Base-by-base conservation (phyloP, 202 grass and related monocot species). In the Digitaria exilis region DNA sequence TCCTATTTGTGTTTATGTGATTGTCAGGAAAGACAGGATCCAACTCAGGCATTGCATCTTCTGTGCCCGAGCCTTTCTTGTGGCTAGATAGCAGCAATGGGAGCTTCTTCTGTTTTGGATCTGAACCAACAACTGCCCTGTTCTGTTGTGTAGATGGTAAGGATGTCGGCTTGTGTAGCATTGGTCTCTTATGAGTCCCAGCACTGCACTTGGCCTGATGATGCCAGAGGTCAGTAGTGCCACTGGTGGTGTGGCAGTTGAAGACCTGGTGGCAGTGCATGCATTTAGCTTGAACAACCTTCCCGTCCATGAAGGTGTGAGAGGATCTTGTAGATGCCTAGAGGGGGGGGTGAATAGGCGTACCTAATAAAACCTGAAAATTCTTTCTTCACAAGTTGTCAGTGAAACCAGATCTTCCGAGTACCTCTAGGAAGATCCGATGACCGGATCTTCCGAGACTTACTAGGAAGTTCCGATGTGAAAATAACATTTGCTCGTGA, bases 31-130 rank as follows among this genome's bases (percentile, higher is more conserved):
- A 79, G 24, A 3, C 17, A 84, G 18, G 49, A 39, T 74, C 55
- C 81, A 60, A 30, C 22, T 19, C 59, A 60, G 30, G 22, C 5
- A 17, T 31, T 14, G 69, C 76, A 69, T 60, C 69, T 48, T 30
- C 0, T 69, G 49, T 62, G 61, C n/a, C 42, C 7, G 15, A 50
- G 51, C 3, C 37, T 80, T 68, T 61, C 41, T 61, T 84, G n/a
- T 78, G 56, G 75, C 10, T 60, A 24, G 49, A 66, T 25, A 4
- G 58, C 45, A 52, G 22, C 37, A 84, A 79, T 15, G 59, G 28
- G 28, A 88, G 75, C 74, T 58, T 88, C 58, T 73, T 77, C 56
- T 83, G 65, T 22, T 41, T 72, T 7, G 7, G 58, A 60, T 55
- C 45, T 48, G 39, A 25, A 8, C 11, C 0, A 0, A 2, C 26